These are phyloP conservation scores for Cylindrotheca fusiformis DNA, from an alignment of 108 stramenopile species.

Conservation along the genomic window DNA sequence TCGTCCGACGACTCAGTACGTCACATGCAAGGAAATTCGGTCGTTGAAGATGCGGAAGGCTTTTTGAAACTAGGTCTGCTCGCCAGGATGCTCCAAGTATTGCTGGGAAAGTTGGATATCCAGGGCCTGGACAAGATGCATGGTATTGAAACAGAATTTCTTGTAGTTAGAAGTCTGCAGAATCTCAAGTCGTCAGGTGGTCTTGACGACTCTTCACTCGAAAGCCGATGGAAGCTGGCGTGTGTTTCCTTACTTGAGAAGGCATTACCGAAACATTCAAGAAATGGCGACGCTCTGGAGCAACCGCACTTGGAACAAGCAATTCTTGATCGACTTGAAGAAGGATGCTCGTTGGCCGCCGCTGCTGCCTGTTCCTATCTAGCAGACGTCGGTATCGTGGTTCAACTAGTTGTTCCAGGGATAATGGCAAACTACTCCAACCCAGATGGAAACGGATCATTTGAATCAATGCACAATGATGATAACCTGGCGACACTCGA, in stretches of 20 bases:
- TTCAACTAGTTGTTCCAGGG: constrained; percentile 65
- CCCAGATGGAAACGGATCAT: constrained; percentile 1
- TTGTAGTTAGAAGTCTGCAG: constrained; percentile 19
- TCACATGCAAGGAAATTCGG: constrained; percentile 36
- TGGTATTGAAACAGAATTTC: constrained; percentile 16
- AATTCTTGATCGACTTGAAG: constrained; percentile 24
- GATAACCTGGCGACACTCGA: constrained; percentile 16
- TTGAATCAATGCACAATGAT: constrained; percentile 11
- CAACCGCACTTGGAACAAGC: constrained; percentile 17
- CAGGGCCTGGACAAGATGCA: constrained; percentile 14
- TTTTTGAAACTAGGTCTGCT: constrained; percentile 73
- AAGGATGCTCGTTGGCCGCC: constrained; percentile 56
- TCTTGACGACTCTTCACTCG: neutral
- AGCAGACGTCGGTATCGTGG: constrained; percentile 46
- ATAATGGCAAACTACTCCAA: constrained; percentile 24
- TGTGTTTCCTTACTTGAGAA: constrained; percentile 28
- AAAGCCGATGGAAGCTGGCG: constrained; percentile 17
- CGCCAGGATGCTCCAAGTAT: constrained; percentile 67
- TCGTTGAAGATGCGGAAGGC: constrained; percentile 60
- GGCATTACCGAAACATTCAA: constrained; percentile 16
- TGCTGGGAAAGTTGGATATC: constrained; percentile 51
- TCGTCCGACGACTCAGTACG: constrained; percentile 14
- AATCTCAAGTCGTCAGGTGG: neutral
- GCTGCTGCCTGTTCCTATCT: constrained; percentile 58
- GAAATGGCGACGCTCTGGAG: constrained; percentile 4